Evolutionary conservation across 2,329 filamentous ascomycete genomes (phyloP).

Genomic region (Lasiodiplodia sp.): DNA sequence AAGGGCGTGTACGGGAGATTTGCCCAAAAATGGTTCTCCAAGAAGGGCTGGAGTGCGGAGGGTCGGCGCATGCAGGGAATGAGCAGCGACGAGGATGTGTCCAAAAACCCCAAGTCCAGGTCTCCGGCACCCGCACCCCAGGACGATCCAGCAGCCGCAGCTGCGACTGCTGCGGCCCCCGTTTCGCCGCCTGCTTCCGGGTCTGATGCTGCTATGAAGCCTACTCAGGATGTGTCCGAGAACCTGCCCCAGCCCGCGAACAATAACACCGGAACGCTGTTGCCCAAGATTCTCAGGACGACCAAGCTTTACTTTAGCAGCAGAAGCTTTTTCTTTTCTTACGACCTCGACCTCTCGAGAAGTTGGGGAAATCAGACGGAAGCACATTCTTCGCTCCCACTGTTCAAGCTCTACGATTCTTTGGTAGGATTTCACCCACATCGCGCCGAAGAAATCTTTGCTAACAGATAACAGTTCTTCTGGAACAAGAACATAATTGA

Average conservation of each 20-base stretch:
- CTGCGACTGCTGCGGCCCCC: conserved; percentile 3
- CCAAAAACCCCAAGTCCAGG: neutral
- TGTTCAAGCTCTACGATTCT: conserved; percentile 76
- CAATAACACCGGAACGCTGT: conserved; percentile 52
- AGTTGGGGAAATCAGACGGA: conserved; percentile 56
- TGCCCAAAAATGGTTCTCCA: conserved; percentile 89
- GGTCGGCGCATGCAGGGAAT: conserved; percentile 74
- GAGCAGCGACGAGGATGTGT: conserved; percentile 60
- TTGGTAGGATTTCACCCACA: conserved; percentile 43
- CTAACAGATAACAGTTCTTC: conserved; percentile 67
- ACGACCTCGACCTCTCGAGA: conserved; percentile 90
- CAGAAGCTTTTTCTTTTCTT: conserved; percentile 91
- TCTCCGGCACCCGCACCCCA: conserved; percentile 20
- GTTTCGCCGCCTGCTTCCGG: conserved; percentile 20
- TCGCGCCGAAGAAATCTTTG: neutral
- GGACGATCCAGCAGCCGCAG: conserved; percentile 9
- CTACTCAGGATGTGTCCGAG: conserved; percentile 1
- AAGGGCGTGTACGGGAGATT: conserved; percentile 88
- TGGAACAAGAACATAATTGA: conserved; percentile 84
- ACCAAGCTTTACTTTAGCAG: conserved; percentile 84
- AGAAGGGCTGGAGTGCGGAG: conserved; percentile 78
- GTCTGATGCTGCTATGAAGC: conserved; percentile 16
- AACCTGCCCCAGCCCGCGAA: conserved; percentile 17
- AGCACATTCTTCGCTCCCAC: conserved; percentile 60
- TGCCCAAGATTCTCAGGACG: conserved; percentile 85